These are phyloP conservation scores for Ogataea zsoltii DNA, from an alignment of 805 yeast species.

Conservation along the genomic window DNA sequence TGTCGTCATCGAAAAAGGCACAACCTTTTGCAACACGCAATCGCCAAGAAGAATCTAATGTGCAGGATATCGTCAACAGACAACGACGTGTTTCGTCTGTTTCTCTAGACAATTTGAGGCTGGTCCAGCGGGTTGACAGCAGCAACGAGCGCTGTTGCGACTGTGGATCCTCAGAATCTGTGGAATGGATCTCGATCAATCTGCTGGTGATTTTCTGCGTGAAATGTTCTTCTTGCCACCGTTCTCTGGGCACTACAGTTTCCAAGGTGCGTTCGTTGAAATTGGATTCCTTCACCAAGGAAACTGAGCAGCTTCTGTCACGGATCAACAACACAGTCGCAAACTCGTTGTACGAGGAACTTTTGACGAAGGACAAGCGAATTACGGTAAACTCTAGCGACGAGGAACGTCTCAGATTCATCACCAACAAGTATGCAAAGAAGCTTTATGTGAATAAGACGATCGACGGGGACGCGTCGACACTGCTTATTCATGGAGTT, in stretches of 20 bases:
- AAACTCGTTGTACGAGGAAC: conserved; percentile 63
- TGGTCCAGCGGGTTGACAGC: conserved; percentile 45
- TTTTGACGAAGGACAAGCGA: conserved; percentile 20
- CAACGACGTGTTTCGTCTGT: conserved; percentile 37
- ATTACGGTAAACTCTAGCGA: conserved; percentile 39
- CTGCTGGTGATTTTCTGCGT: conserved; percentile 73
- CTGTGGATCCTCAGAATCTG: conserved; percentile 63
- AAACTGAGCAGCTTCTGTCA: conserved; percentile 53
- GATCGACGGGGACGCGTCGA: conserved; percentile 23
- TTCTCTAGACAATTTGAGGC: conserved; percentile 32
- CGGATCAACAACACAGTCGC: conserved; percentile 53
- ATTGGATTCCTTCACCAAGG: conserved; percentile 69
- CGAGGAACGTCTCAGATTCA: conserved; percentile 55
- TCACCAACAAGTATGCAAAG: conserved; percentile 62
- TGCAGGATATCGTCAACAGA: conserved; percentile 11
- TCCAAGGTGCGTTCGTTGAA: conserved; percentile 76
- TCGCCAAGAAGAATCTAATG: neutral
- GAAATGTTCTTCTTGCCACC: conserved; percentile 84
- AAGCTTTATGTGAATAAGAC: conserved; percentile 44
- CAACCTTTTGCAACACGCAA: conserved; percentile 1
- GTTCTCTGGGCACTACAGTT: conserved; percentile 80
- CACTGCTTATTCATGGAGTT: conserved; percentile 49
- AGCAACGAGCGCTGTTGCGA: conserved; percentile 75
- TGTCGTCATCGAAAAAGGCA: neutral
- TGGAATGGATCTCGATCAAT: conserved; percentile 88